phyloP scores from a whole-genome alignment of 148 eudicot species.

The Simmondsia chinensis region DNA sequence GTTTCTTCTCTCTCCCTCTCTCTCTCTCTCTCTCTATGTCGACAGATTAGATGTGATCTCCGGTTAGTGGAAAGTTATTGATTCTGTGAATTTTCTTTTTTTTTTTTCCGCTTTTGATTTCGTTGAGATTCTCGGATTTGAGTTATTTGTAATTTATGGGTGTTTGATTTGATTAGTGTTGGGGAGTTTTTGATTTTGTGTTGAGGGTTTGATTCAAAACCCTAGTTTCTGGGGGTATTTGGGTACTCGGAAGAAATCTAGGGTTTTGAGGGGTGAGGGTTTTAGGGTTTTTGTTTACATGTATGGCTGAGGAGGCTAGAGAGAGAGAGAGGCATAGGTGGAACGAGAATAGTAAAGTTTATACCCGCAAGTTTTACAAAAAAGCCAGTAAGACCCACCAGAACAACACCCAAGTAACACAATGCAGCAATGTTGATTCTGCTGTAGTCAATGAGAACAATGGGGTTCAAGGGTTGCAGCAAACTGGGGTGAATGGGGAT shows the following conservation, averaged over 20 bases:
- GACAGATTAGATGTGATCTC: too few species aligned
- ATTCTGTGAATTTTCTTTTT: background rate
- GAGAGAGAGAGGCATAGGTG: conserved; percentile 31
- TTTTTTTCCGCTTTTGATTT: too few species aligned
- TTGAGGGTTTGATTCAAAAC: conserved; percentile 13
- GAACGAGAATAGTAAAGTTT: conserved; percentile 36
- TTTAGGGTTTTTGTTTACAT: conserved; percentile 14
- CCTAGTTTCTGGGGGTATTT: conserved; percentile 13
- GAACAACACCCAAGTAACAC: background rate
- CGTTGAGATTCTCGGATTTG: too few species aligned
- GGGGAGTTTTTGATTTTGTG: conserved; percentile 5
- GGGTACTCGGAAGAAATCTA: conserved; percentile 3
- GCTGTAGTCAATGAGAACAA: background rate
- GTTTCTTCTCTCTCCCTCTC: background rate
- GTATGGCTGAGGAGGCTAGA: conserved; percentile 34
- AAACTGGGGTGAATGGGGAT: background rate
- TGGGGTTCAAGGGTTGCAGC: background rate
- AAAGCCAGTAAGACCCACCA: background rate
- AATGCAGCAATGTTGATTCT: background rate
- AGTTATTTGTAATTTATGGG: too few species aligned
- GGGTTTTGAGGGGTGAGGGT: conserved; percentile 18
- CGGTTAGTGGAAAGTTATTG: too few species aligned
- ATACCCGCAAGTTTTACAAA: conserved; percentile 15
- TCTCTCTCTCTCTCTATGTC: conserved; percentile 4
- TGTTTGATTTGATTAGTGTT: background rate